Percentiles rank a stretch among this genome's conserved stretches.
These are phyloP conservation scores for Aegilops longissima DNA, from an alignment of 176 grass and related monocot species.

Conservation along the genomic window DNA sequence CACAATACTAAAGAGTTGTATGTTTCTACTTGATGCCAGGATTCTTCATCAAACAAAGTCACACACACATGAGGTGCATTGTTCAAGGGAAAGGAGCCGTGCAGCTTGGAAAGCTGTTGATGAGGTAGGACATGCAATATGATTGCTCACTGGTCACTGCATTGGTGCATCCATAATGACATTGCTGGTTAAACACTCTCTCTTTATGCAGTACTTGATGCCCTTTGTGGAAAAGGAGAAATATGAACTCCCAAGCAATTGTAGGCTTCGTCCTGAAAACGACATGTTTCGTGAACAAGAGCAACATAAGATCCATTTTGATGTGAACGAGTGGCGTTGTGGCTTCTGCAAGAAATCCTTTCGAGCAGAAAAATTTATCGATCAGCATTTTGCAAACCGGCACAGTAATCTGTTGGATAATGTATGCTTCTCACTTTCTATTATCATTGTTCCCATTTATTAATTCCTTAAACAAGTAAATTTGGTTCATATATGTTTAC, in stretches of 20 bases:
- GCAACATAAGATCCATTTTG: conserved; percentile 83
- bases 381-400: conserved; percentile 93
- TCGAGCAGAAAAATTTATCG: conserved; percentile 92
- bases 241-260: conserved; percentile 76
- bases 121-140: conserved; percentile 53
- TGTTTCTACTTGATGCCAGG: conserved; percentile 48
- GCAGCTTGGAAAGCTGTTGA: conserved; percentile 84
- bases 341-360: conserved; percentile 95
- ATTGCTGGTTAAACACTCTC: conserved; percentile 17
- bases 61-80: conserved; percentile 68
- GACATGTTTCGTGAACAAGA: conserved; percentile 97
- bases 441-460: not conserved
- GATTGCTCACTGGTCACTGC: not conserved
- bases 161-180: conserved; percentile 12
- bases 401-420: conserved; percentile 74
- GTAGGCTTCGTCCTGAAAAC: conserved; percentile 73
- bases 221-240: conserved; percentile 90
- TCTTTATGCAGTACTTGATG: conserved; percentile 82
- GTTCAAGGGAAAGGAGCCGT: conserved; percentile 92
- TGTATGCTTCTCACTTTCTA: conserved; percentile 46
- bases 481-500: conserved; percentile 9
- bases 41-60: conserved; percentile 59
- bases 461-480: not conserved
- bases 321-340: conserved; percentile 92
- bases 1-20: conserved; percentile 13